A percentile compares a stretch with the other conserved stretches of the same genome.
phyloP scores from a whole-genome alignment of 2,329 filamentous ascomycete genomes.

The Phialophora verrucosa region DNA sequence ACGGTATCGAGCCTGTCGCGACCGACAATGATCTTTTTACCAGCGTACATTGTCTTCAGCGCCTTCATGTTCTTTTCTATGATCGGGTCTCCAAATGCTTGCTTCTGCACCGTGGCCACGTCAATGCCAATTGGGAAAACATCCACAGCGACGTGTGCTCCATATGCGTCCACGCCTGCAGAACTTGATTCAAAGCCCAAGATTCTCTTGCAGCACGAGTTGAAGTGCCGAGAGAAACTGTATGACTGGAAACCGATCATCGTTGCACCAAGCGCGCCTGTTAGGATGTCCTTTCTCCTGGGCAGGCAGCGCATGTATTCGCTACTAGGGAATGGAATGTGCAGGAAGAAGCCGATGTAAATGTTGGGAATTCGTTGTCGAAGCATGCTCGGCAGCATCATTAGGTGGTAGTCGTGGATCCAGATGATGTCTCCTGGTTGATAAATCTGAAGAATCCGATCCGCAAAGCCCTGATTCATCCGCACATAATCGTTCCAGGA shows the following conservation, averaged over 20 bases:
- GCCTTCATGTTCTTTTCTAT: conserved; percentile 74
- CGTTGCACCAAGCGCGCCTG: conserved; percentile 88
- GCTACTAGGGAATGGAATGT: conserved; percentile 93
- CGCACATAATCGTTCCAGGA: conserved; percentile 93
- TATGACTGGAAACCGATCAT: conserved; percentile 95
- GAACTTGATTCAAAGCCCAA: conserved; percentile 87
- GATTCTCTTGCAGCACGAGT: conserved; percentile 89
- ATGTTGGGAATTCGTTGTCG: conserved; percentile 85
- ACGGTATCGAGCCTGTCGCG: conserved; percentile 93
- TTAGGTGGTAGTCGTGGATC: conserved; percentile 92
- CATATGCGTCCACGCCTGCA: conserved; percentile 85
- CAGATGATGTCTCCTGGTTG: conserved; percentile 91
- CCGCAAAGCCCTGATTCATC: conserved; percentile 90
- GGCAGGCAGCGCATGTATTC: conserved; percentile 91
- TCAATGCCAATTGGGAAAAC: conserved; percentile 96
- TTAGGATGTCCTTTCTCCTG: conserved; percentile 85
- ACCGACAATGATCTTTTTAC: conserved; percentile 93
- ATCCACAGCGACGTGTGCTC: conserved; percentile 84
- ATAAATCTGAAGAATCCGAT: conserved; percentile 85
- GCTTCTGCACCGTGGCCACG: conserved; percentile 74
- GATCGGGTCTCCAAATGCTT: conserved; percentile 73
- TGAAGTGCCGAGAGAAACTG: conserved; percentile 92
- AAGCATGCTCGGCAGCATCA: conserved; percentile 86
- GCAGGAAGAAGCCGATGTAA: conserved; percentile 93
- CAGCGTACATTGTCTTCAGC: conserved; percentile 78